Evolutionary conservation across 2,329 filamentous ascomycete genomes (phyloP).

Genomic region (Corinectria fuckeliana): DNA sequence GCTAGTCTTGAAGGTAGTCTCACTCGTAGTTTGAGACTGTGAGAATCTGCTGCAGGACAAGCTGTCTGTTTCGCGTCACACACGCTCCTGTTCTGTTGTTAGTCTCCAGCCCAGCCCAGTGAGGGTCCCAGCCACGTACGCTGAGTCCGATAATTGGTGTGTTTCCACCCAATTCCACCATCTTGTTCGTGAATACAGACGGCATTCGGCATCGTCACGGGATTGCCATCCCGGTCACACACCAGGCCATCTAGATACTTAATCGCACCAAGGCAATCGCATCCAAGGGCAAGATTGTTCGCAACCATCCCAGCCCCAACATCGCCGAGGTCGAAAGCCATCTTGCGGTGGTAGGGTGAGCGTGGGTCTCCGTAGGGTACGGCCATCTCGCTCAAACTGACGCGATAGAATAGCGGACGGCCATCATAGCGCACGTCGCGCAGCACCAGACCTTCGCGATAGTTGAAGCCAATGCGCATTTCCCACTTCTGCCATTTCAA

Average conservation of each 20-base stretch:
- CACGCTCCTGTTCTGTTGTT: conserved; percentile 47
- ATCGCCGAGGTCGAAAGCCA: conserved; percentile 73
- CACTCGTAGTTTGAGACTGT: conserved; percentile 64
- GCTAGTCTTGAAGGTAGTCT: neutral
- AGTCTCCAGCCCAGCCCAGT: neutral
- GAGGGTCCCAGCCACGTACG: neutral
- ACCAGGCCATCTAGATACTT: conserved; percentile 28
- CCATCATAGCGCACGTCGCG: conserved; percentile 18
- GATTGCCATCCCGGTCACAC: conserved; percentile 1
- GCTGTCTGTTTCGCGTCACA: conserved; percentile 60
- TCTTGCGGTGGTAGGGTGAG: conserved; percentile 6
- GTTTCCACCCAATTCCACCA: conserved; percentile 22
- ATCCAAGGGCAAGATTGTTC: conserved; percentile 70
- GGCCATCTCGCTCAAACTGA: conserved; percentile 15
- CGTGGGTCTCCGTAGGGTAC: conserved; percentile 12
- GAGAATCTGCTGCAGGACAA: conserved; percentile 68
- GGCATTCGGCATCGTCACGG: conserved; percentile 5
- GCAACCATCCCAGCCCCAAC: conserved; percentile 68
- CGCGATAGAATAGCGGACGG: conserved; percentile 16
- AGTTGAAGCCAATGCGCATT: conserved; percentile 19
- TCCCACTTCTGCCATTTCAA: conserved; percentile 20
- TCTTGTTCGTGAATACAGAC: conserved; percentile 24
- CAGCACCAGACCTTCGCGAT: conserved; percentile 12
- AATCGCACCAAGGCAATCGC: conserved; percentile 70
- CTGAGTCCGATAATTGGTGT: conserved; percentile 20